Evolutionary conservation across 495 filamentous ascomycete species (phyloP).

Genomic region (Massariosphaeria phaeospora): DNA sequence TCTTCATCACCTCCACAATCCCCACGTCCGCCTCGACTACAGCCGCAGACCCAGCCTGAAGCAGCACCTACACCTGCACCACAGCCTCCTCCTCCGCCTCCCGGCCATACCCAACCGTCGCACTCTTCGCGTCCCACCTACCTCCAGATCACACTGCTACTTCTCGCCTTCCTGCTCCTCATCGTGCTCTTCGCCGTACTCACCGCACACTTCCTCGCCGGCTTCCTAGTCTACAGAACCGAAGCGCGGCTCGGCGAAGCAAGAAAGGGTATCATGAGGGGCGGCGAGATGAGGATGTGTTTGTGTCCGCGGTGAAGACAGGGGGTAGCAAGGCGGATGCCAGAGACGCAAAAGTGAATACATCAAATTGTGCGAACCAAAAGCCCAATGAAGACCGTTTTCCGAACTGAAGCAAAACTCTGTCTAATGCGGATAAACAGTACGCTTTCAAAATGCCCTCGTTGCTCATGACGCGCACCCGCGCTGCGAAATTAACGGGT

Average conservation of each 20-base stretch:
- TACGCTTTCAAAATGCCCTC: too few species aligned
- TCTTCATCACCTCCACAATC: not conserved
- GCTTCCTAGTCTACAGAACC: constrained; percentile 24
- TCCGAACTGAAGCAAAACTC: too few species aligned
- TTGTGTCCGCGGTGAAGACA: constrained; percentile 9
- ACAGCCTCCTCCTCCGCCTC: not conserved
- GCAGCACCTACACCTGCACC: too few species aligned
- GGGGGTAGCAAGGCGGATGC: not conserved
- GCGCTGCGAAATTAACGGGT: too few species aligned
- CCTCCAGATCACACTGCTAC: not conserved
- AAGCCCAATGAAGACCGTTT: too few species aligned
- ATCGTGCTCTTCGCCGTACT: constrained; percentile 17
- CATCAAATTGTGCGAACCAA: too few species aligned
- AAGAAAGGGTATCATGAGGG: constrained; percentile 13
- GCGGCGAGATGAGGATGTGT: constrained; percentile 23
- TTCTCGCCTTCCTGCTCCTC: constrained; percentile 5
- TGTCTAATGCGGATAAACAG: too few species aligned
- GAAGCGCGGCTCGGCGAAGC: constrained; percentile 16
- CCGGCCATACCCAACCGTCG: not conserved
- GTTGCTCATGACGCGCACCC: too few species aligned
- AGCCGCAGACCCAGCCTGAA: not conserved
- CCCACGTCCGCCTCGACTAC: not conserved
- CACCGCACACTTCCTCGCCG: constrained; percentile 16
- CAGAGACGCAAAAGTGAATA: too few species aligned
- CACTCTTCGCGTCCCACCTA: not conserved